A percentile compares a stretch with the other conserved stretches of the same genome.
phyloP scores from a whole-genome alignment of 2,329 filamentous ascomycete genomes.

The Raffaelea ambrosiae region DNA sequence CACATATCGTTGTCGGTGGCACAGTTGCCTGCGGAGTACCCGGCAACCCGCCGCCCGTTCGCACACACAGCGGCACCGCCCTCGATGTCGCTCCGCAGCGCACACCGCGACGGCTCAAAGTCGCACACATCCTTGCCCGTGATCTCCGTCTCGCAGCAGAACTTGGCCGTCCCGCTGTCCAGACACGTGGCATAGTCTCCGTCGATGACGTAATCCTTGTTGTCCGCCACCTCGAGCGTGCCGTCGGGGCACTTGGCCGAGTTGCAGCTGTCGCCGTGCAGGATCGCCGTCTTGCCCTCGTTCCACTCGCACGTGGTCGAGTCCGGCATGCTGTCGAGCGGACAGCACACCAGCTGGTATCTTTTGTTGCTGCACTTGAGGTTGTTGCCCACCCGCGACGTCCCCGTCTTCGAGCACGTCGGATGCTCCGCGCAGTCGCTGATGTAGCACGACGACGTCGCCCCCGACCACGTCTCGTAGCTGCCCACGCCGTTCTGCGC shows the following conservation, averaged over 20 bases:
- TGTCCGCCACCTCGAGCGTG: no score
- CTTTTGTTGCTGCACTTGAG: neutral
- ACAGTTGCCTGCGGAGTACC: no score
- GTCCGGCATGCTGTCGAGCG: neutral
- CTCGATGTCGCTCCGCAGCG: no score
- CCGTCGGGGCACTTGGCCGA: neutral
- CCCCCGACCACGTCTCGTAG: neutral
- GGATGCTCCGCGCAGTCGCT: neutral
- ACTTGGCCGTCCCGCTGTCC: neutral
- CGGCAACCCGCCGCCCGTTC: no score
- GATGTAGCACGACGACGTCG: neutral
- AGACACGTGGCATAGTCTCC: neutral
- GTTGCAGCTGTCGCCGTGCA: neutral
- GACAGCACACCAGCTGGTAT: no score
- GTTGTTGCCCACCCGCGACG: no score
- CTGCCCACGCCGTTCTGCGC: neutral
- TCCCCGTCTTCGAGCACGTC: no score
- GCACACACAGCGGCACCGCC: no score
- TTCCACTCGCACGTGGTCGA: neutral
- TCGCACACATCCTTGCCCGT: no score
- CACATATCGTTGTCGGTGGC: no score
- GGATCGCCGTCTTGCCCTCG: neutral
- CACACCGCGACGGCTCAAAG: no score
- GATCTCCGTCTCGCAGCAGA: neutral
- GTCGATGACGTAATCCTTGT: neutral